phyloP scores from a whole-genome alignment of 768 basidiomycete species.

The Pulveroboletus frians region DNA sequence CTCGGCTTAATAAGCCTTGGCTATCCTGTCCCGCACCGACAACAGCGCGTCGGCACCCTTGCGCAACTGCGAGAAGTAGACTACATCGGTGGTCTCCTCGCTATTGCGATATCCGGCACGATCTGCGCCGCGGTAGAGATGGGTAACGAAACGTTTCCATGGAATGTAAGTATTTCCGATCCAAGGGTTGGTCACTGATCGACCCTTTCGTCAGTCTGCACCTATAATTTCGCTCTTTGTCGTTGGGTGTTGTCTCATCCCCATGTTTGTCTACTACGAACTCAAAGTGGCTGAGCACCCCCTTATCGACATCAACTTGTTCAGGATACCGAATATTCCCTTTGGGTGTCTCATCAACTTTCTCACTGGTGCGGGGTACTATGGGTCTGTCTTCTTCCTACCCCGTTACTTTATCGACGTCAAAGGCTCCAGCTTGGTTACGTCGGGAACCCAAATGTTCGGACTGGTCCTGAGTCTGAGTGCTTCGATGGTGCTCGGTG shows the following conservation, averaged over 20 bases:
- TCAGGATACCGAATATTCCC: constrained; percentile 32
- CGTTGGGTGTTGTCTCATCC: constrained; percentile 29
- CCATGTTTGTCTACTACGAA: constrained; percentile 32
- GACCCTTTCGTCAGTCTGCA: constrained; percentile 20
- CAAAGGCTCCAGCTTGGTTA: constrained; percentile 30
- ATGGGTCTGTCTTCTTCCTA: constrained; percentile 35
- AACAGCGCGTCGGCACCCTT: constrained; percentile 29
- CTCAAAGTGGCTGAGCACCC: constrained; percentile 30
- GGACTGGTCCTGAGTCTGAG: constrained; percentile 32
- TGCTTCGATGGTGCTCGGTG: constrained; percentile 31
- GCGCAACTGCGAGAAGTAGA: constrained; percentile 33
- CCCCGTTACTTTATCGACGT: constrained; percentile 38
- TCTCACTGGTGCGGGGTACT: constrained; percentile 35
- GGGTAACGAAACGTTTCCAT: constrained; percentile 35
- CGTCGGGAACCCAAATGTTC: constrained; percentile 34
- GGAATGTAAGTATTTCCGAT: constrained; percentile 24
- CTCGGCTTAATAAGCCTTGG: constrained; percentile 24
- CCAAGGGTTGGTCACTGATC: not conserved
- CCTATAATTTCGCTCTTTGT: constrained; percentile 28
- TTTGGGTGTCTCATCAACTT: constrained; percentile 35
- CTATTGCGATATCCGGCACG: constrained; percentile 31
- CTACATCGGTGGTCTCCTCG: constrained; percentile 30
- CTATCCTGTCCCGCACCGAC: constrained; percentile 31
- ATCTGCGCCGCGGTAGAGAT: constrained; percentile 36
- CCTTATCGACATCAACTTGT: constrained; percentile 32